These are phyloP conservation scores for Diospyros lotus DNA, from an alignment of 148 eudicot species.

Conservation along the genomic window DNA sequence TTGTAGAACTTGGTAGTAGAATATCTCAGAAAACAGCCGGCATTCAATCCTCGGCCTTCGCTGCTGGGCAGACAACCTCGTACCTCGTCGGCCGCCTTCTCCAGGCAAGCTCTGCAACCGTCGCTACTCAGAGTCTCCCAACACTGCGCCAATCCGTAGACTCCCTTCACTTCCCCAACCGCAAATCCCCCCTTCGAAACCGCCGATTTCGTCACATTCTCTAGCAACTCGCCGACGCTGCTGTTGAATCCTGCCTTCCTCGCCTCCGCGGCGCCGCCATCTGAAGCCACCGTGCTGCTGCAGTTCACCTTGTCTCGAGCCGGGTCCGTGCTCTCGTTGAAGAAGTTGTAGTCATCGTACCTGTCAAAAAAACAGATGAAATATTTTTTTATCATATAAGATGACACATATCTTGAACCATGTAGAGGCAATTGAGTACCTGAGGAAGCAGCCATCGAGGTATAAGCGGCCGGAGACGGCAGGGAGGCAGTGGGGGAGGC, in stretches of 20 bases:
- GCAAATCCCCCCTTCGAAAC: conserved; percentile 23
- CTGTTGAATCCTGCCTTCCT: conserved; percentile 14
- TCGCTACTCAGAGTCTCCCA: conserved; percentile 36
- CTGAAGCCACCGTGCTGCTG: not conserved
- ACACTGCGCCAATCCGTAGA: conserved; percentile 57
- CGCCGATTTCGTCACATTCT: conserved; percentile 28
- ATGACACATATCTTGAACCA: no score
- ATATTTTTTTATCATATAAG: no score
- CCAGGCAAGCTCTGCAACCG: conserved; percentile 43
- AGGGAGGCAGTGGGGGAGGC: conserved; percentile 45
- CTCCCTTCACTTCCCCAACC: conserved; percentile 27
- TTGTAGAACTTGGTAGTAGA: conserved; percentile 36
- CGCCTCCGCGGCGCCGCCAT: not conserved
- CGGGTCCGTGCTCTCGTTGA: conserved; percentile 23
- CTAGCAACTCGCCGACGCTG: conserved; percentile 25
- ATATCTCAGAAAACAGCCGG: conserved; percentile 57
- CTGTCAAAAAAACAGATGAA: no score
- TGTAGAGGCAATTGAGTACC: not conserved
- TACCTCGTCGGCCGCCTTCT: conserved; percentile 30
- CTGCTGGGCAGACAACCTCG: conserved; percentile 31
- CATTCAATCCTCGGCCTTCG: conserved; percentile 44
- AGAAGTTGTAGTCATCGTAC: conserved; percentile 34
- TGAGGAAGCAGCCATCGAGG: conserved; percentile 50
- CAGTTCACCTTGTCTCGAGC: conserved; percentile 29
- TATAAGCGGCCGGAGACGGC: conserved; percentile 25